A percentile compares a stretch with the other conserved stretches of the same genome.
Evolutionary conservation across 306 rosid species (phyloP).

Genomic region (Rosa rugosa): DNA sequence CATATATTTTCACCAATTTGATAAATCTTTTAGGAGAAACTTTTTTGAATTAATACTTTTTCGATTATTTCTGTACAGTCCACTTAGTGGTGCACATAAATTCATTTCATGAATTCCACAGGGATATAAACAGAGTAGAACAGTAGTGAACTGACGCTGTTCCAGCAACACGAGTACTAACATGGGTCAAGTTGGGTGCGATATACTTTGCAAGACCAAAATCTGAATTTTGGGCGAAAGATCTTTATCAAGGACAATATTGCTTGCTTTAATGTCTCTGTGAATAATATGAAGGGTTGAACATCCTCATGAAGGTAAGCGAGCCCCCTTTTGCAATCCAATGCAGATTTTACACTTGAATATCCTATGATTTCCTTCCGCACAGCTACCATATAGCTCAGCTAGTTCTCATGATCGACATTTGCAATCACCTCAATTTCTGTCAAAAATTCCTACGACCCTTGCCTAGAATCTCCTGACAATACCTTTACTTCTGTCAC

Average conservation of each 20-base stretch:
- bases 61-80: slow-evolving; percentile 4
- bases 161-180: slow-evolving; percentile 82
- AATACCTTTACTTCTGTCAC: slow-evolving; percentile 68
- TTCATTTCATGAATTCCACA: neutral
- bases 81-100: neutral
- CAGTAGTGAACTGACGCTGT: slow-evolving; percentile 53
- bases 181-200: slow-evolving; percentile 59
- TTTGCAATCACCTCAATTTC: slow-evolving; percentile 74
- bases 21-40: neutral
- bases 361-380: slow-evolving; percentile 60
- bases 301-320: slow-evolving; percentile 71
- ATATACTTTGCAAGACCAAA: slow-evolving; percentile 89
- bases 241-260: slow-evolving; percentile 60
- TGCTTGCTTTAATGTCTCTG: slow-evolving; percentile 83
- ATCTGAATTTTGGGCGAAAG: slow-evolving; percentile 70
- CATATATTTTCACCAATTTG: too few relatives aligned
- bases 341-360: slow-evolving; percentile 62
- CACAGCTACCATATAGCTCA: slow-evolving; percentile 77
- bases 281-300: slow-evolving; percentile 64
- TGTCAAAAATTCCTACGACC: slow-evolving; percentile 64
- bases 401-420: slow-evolving; percentile 74
- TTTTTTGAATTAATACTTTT: neutral
- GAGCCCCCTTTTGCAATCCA: slow-evolving; percentile 72
- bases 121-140: slow-evolving; percentile 1
- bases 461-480: slow-evolving; percentile 69